These are phyloP conservation scores for Penicillium sp. DNA, from an alignment of 2,329 filamentous ascomycete species.

Conservation along the genomic window DNA sequence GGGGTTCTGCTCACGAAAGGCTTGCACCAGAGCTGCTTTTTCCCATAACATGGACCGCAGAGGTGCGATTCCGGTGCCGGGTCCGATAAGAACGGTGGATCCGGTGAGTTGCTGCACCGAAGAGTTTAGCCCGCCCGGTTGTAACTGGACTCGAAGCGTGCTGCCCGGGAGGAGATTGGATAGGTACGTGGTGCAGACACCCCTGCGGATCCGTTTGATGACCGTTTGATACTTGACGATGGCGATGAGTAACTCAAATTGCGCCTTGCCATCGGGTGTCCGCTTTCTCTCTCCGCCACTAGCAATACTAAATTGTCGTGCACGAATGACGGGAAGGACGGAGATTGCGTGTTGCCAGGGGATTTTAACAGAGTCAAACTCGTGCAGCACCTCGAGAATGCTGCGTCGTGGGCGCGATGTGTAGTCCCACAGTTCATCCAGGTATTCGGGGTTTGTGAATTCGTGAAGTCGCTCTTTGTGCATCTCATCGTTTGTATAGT, in stretches of 20 bases:
- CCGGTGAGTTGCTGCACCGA: slow-evolving; percentile 47
- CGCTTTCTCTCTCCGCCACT: slow-evolving; percentile 60
- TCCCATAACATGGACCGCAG: slow-evolving; percentile 79
- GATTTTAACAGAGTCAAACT: slow-evolving; percentile 81
- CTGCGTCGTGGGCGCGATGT: slow-evolving; percentile 85
- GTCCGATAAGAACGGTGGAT: slow-evolving; percentile 74
- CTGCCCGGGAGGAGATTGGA: slow-evolving; percentile 60
- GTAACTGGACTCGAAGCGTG: slow-evolving; percentile 58
- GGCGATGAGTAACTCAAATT: slow-evolving; percentile 73
- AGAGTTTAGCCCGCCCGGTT: slow-evolving; percentile 53
- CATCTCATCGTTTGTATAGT: slow-evolving; percentile 68
- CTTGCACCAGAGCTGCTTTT: slow-evolving; percentile 49
- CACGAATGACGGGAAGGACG: slow-evolving; percentile 77
- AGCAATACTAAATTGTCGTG: slow-evolving; percentile 90
- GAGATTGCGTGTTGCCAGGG: slow-evolving; percentile 70
- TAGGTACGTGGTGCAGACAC: slow-evolving; percentile 87
- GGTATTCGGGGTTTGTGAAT: slow-evolving; percentile 73
- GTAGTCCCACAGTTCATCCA: slow-evolving; percentile 95
- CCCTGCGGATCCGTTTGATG: slow-evolving; percentile 77
- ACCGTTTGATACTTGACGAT: slow-evolving; percentile 91
- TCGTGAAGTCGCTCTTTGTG: slow-evolving; percentile 82
- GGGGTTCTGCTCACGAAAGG: slow-evolving; percentile 29
- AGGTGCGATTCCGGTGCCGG: slow-evolving; percentile 84
- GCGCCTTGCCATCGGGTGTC: slow-evolving; percentile 40
- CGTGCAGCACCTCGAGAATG: slow-evolving; percentile 87